Evolutionary conservation across 306 rosid genomes (phyloP).

Genomic region (Trifolium subterraneum): DNA sequence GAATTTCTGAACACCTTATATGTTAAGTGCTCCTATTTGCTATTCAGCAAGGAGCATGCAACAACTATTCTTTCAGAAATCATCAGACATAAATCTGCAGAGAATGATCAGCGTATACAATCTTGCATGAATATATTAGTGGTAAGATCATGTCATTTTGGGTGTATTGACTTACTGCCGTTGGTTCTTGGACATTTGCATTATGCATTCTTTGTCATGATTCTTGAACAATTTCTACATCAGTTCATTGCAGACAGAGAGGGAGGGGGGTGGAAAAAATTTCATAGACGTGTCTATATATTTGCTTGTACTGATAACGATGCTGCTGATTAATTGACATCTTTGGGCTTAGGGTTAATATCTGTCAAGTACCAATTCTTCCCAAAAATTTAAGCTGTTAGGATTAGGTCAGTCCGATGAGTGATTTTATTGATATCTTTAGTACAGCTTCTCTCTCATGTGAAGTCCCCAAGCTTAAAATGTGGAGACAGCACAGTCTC

Average conservation of each 20-base stretch:
- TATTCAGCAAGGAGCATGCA: conserved; percentile 96
- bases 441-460: conserved; percentile 17
- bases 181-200: conserved; percentile 14
- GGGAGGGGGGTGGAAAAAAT: background rate
- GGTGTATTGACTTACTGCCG: conserved; percentile 36
- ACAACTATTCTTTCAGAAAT: conserved; percentile 75
- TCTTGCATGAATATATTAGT: conserved; percentile 82
- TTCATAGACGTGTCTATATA: background rate
- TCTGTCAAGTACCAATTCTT: conserved; percentile 9
- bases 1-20: conserved; percentile 77
- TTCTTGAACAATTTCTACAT: conserved; percentile 12
- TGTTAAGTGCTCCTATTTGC: conserved; percentile 80
- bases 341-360: conserved; percentile 15
- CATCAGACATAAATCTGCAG: conserved; percentile 58
- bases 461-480: conserved; percentile 3
- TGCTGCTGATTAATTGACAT: conserved; percentile 28
- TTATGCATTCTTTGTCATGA: conserved; percentile 23
- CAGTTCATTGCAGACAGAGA: conserved; percentile 1
- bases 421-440: conserved; percentile 31
- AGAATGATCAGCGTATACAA: conserved; percentile 52
- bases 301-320: background rate
- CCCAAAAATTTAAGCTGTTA: conserved; percentile 5
- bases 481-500: conserved; percentile 16
- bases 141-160: conserved; percentile 60
- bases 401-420: conserved; percentile 1